These are phyloP conservation scores for Aspergillus fructus DNA, from an alignment of 2,329 filamentous ascomycete species.

Conservation along the genomic window DNA sequence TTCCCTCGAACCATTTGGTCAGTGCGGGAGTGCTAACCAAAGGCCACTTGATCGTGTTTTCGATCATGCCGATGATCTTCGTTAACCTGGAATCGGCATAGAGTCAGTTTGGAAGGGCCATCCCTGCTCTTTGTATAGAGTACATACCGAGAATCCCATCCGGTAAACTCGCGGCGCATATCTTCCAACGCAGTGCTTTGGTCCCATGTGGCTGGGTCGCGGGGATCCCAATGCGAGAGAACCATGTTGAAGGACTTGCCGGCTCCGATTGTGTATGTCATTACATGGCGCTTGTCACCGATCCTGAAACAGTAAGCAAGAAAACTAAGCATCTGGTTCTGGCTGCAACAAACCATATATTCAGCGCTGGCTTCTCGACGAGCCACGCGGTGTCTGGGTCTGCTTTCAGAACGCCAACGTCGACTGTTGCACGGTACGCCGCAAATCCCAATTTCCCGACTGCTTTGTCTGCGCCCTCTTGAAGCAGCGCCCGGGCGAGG, in stretches of 20 bases:
- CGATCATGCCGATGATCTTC: constrained; percentile 27
- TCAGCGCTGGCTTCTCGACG: constrained; percentile 20
- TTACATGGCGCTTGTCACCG: constrained; percentile 40
- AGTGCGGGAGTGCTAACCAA: constrained; percentile 26
- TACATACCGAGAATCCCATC: constrained; percentile 16
- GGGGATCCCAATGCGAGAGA: constrained; percentile 42
- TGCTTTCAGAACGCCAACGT: no score
- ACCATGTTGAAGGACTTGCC: constrained; percentile 50
- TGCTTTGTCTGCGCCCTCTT: no score
- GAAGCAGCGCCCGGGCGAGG: no score
- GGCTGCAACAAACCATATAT: constrained; percentile 34
- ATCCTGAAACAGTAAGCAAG: constrained; percentile 13
- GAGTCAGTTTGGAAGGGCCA: background rate
- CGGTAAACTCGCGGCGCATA: constrained; percentile 28
- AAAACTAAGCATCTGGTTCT: no score
- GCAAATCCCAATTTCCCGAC: no score
- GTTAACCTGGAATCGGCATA: constrained; percentile 17
- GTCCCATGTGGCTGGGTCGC: constrained; percentile 33
- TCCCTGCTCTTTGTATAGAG: no score
- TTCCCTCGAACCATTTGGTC: constrained; percentile 20
- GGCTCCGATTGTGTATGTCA: constrained; percentile 43
- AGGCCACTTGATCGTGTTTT: constrained; percentile 17
- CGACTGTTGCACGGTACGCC: no score
- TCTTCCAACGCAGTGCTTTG: constrained; percentile 26
- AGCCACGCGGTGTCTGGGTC: no score